Evolutionary conservation across 306 rosid species (phyloP).

Genomic region (Quercus variabilis): DNA sequence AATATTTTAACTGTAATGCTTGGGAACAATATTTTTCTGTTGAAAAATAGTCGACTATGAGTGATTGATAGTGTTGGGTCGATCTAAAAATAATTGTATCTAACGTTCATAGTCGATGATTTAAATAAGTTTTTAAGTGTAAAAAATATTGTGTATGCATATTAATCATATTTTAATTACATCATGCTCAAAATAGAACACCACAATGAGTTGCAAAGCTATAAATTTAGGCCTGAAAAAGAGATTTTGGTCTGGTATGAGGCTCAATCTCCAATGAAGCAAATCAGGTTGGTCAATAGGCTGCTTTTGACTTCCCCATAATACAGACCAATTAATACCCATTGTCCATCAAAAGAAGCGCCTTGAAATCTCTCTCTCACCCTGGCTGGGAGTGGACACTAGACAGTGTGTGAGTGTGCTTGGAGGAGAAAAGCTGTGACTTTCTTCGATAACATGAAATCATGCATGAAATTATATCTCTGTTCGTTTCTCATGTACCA

Average conservation of each 20-base stretch:
- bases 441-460: constrained; percentile 7
- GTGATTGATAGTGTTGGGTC: no score
- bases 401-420: no score
- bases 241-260: not conserved
- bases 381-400: not conserved
- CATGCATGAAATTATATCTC: not conserved
- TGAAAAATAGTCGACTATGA: no score
- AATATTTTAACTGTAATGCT: no score
- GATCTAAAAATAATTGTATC: no score
- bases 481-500: not conserved
- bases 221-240: not conserved
- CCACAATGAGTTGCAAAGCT: not conserved
- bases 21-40: no score
- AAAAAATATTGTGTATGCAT: no score
- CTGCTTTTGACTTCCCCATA: not conserved
- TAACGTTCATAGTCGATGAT: no score
- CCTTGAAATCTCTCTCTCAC: constrained; percentile 1
- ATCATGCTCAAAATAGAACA: not conserved
- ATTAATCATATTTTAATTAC: no score
- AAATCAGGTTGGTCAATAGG: not conserved
- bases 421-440: not conserved
- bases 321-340: not conserved
- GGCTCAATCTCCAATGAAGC: not conserved
- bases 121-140: no score
- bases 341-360: constrained; percentile 1